Evolutionary conservation across 1,284 basidiomycete genomes (phyloP), one percentile per base, ranked within the genome.

Genomic region (Leccinum laetum): DNA sequence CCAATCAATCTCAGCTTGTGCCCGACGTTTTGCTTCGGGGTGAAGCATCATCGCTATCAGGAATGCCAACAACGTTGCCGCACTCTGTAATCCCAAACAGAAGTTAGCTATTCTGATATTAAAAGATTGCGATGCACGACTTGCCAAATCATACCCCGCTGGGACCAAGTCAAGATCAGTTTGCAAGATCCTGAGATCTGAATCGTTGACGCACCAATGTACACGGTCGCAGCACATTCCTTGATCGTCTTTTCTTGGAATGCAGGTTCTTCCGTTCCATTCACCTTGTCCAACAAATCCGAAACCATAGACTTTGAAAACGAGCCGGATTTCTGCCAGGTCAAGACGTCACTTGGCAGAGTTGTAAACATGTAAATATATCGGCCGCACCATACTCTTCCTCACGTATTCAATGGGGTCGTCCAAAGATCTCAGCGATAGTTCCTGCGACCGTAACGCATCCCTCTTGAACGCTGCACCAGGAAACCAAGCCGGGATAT

Each of bases 1-100:
- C 3, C 67, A 62, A 32, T 79, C 75, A 0, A 79, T 69, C 64
- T 79, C 76, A 4, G 66, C 70, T 44, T 75, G 77, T 16, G 76
- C 77, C 2, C 72, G 72, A 59, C 59, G 67, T 57, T 76, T 74
- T 39, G 67, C 62, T 5, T 78, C 74, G 0, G 75, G 75, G 53
- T 76, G 69, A n/a, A 76, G 70, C 8, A 67, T 58, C 77, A 76
- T 76, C n/a, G 71, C 71, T 56, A 78, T 70, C 35, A 78, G 1
- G 35, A 76, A 76, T 13, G 67, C 52, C 37, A 39, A 3, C 37
- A 39, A 3, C 10, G 70, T 69, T 4, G 77, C 67, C 52, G 68
- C 60, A 11, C 67, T 78, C 75, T 79, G 60, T 3, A n/a, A 61
- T 9, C 63, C 1, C 4, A 44, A 18, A 41, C 4, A 49, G 13